Percentiles rank a stretch among this genome's conserved stretches.
phyloP scores from a whole-genome alignment of 1,139 yeast species.

The Geotrichum macrosporum region DNA sequence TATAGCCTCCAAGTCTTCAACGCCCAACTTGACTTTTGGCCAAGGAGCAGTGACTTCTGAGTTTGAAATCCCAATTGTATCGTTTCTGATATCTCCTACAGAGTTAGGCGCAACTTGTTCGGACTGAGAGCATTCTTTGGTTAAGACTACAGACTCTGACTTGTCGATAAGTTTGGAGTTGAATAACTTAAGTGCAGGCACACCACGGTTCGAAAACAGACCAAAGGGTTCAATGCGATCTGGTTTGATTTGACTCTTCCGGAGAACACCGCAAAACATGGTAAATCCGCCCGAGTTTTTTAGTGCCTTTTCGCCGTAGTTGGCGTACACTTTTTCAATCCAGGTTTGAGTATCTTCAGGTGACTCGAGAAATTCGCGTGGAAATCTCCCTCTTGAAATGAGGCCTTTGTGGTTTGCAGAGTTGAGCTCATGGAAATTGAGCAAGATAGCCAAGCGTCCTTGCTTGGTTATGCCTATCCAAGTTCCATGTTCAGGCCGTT shows the following conservation, averaged over 20 bases:
- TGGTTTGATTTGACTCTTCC: slow-evolving; percentile 28
- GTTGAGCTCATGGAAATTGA: slow-evolving; percentile 58
- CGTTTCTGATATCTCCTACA: slow-evolving; percentile 23
- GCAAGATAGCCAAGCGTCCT: slow-evolving; percentile 68
- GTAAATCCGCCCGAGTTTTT: slow-evolving; percentile 72
- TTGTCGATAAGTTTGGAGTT: slow-evolving; percentile 1
- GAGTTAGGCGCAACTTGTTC: slow-evolving; percentile 1
- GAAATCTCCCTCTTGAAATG: slow-evolving; percentile 70
- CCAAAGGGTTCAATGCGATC: slow-evolving; percentile 42
- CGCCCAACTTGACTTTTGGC: slow-evolving; percentile 63
- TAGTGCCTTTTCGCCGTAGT: slow-evolving; percentile 34
- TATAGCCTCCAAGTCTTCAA: slow-evolving; percentile 41
- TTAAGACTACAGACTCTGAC: background rate
- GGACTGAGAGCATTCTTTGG: background rate
- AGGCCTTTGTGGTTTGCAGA: slow-evolving; percentile 34
- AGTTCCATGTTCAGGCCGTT: slow-evolving; percentile 74
- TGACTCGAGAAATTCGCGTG: slow-evolving; percentile 52
- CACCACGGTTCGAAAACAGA: slow-evolving; percentile 36
- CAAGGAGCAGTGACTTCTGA: slow-evolving; percentile 61
- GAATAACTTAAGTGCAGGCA: slow-evolving; percentile 12
- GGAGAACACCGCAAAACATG: slow-evolving; percentile 64
- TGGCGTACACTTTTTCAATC: slow-evolving; percentile 34
- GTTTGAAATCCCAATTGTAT: slow-evolving; percentile 58
- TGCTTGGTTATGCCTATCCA: slow-evolving; percentile 75
- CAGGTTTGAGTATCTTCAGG: slow-evolving; percentile 44